A percentile compares a stretch with the other conserved stretches of the same genome.
Evolutionary conservation across 192 early-diverging fungal genomes (phyloP).

Genomic region (Backusella psychrophila): DNA sequence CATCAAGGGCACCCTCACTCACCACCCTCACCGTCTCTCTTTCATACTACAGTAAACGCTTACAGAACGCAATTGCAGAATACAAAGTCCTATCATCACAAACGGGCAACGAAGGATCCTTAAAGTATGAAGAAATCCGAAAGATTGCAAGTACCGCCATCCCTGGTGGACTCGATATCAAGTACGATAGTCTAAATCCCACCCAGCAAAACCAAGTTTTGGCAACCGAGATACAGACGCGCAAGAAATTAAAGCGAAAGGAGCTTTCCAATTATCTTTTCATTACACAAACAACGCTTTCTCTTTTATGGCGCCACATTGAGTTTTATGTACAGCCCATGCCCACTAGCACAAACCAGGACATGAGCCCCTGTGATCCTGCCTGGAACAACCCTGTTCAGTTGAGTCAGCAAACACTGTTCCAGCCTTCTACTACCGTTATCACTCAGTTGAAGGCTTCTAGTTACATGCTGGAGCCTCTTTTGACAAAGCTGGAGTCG

Average conservation of each 20-base stretch:
- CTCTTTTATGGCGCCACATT: slow-evolving; percentile 5
- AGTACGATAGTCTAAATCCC: slow-evolving; percentile 10
- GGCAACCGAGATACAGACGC: background rate
- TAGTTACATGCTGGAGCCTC: background rate
- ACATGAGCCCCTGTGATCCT: background rate
- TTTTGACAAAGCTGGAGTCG: background rate
- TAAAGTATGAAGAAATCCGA: slow-evolving; percentile 9
- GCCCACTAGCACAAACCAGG: background rate
- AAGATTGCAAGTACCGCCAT: slow-evolving; percentile 13
- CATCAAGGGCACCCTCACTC: slow-evolving; percentile 1
- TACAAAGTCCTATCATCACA: background rate
- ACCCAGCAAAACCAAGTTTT: slow-evolving; percentile 6
- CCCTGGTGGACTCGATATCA: slow-evolving; percentile 1
- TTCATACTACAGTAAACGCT: background rate
- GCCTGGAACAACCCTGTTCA: background rate
- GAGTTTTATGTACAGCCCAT: background rate
- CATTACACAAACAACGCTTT: background rate
- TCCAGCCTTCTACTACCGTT: background rate
- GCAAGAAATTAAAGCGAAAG: background rate
- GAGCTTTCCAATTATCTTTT: background rate
- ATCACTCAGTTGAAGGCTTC: background rate
- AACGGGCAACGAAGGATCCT: slow-evolving; percentile 1
- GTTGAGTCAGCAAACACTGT: background rate
- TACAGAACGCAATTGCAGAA: background rate
- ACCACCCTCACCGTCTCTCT: background rate